Evolutionary conservation across 768 basidiomycete species (phyloP), one percentile per base, ranked within the genome.

Genomic region (Megacollybia marginata): DNA sequence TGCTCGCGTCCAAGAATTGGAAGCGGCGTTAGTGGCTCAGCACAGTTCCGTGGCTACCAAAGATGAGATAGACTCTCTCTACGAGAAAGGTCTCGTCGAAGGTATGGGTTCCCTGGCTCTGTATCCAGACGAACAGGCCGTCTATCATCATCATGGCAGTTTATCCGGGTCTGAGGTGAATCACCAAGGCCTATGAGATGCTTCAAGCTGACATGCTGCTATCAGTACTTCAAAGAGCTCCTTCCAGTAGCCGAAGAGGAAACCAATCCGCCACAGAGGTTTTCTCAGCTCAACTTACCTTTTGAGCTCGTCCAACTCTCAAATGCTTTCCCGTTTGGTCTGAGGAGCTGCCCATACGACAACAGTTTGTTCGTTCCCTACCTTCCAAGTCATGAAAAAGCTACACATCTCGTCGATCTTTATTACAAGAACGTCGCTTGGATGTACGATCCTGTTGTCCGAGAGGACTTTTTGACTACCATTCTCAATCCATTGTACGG

Each of bases 141-240:
- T 65, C 50, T 79, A 78, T 58, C 72, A 74, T 53, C 78, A 78
- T 58, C 72, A 74, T 53, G 77, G 78, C 11, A 73, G 70, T 51
- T 71, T 72, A 5, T 70, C 76, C 19, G 65, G 71, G 15, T 72
- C 76, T 19, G 77, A 78, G 69, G 78, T 76, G 53, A 47, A 63
- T 55, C n/a, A 20, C 42, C 23, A 23, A 19, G 5, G 7, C 23
- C 42, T 18, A n/a, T 35, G 33, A 23, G n/a, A 28, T n/a, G 19
- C 46, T 34, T 16, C 11, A 36, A 15, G 16, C 19, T 33, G 19
- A 44, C n/a, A 20, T 9, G 18, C 33, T 42, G 15, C 18, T 44
- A 46, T 44, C 48, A 71, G 71, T 72, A 70, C 51, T 64, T 73
- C 33, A 65, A 72, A 54, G 69, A 67, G 47, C 56, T 72, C 13